Percentiles rank a stretch among this genome's conserved stretches.
phyloP scores from a whole-genome alignment of 805 yeast species.

The Wickerhamiella bombiphila region DNA sequence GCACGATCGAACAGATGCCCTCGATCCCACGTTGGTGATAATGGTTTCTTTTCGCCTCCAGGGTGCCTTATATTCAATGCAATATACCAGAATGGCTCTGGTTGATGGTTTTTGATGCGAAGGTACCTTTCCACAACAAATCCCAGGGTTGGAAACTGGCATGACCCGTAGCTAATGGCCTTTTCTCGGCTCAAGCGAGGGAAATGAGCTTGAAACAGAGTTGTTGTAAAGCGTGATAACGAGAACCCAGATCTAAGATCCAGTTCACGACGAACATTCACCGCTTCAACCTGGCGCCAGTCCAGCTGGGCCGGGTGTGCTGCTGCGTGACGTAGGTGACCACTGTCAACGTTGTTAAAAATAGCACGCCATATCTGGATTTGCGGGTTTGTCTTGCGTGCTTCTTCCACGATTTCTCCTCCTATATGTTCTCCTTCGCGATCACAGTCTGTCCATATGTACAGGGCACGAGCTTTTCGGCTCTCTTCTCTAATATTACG shows the following conservation, averaged over 20 bases:
- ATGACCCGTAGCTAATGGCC: conserved; percentile 69
- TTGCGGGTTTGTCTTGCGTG: conserved; percentile 34
- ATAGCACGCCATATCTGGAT: conserved; percentile 57
- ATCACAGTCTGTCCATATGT: conserved; percentile 99
- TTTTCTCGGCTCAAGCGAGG: conserved; percentile 4
- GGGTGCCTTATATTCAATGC: conserved; percentile 33
- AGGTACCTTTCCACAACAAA: conserved; percentile 86
- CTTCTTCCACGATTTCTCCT: conserved; percentile 62
- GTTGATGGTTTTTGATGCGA: conserved; percentile 51
- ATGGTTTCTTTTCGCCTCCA: conserved; percentile 19
- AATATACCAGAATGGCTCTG: conserved; percentile 73
- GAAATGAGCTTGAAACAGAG: conserved; percentile 26
- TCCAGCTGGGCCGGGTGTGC: conserved; percentile 49
- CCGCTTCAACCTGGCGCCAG: conserved; percentile 64
- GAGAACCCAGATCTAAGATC: conserved; percentile 83
- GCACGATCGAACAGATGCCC: conserved; percentile 60
- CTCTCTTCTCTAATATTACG: conserved; percentile 58
- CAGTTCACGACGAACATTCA: conserved; percentile 67
- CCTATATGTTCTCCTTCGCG: conserved; percentile 94
- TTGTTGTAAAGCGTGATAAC: conserved; percentile 68
- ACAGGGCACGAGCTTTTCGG: conserved; percentile 41
- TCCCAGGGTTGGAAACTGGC: conserved; percentile 95
- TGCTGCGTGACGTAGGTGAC: conserved; percentile 66
- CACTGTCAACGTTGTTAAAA: conserved; percentile 72
- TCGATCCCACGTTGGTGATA: conserved; percentile 56